These are phyloP conservation scores for Nevesoporus exiguus DNA, from an alignment of 768 basidiomycete species.

Conservation along the genomic window DNA sequence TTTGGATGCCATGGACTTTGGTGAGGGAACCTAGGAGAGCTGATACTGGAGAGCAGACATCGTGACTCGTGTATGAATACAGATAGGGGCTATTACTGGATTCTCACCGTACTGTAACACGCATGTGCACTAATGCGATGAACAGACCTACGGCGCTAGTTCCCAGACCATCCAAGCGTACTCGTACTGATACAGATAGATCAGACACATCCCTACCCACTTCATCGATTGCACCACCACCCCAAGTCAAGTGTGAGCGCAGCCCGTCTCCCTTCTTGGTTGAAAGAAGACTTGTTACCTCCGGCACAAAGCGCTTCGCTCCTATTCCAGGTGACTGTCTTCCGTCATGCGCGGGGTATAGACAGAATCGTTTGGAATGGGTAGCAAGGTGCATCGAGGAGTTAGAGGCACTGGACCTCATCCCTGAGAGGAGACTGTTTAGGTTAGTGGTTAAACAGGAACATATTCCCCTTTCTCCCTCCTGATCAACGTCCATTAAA, in stretches of 20 bases:
- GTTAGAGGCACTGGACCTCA: conserved; percentile 18
- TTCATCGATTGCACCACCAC: neutral
- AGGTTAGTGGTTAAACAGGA: conserved; percentile 19
- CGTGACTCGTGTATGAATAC: neutral
- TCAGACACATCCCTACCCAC: too few relatives aligned
- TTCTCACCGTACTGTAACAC: conserved; percentile 13
- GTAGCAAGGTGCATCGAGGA: conserved; percentile 16
- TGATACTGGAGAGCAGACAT: too few relatives aligned
- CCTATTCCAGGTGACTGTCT: conserved; percentile 29
- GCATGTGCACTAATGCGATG: too few relatives aligned
- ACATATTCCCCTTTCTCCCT: neutral
- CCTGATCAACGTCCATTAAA: neutral
- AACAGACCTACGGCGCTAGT: neutral
- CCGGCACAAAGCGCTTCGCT: conserved; percentile 27
- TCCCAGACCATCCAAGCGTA: conserved; percentile 17
- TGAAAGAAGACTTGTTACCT: conserved; percentile 22
- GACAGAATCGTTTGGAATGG: conserved; percentile 24
- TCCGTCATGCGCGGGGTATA: conserved; percentile 15
- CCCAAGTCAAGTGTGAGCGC: conserved; percentile 20
- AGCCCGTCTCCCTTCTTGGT: conserved; percentile 11
- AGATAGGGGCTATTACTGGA: neutral
- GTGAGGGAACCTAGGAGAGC: neutral
- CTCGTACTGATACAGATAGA: neutral
- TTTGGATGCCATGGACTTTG: conserved; percentile 9
- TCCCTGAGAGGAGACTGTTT: conserved; percentile 24